A percentile compares a stretch with the other conserved stretches of the same genome.
Conservation (phyloP, 2,329 filamentous ascomycete genomes). For the Sordariomycetes sp. region DNA sequence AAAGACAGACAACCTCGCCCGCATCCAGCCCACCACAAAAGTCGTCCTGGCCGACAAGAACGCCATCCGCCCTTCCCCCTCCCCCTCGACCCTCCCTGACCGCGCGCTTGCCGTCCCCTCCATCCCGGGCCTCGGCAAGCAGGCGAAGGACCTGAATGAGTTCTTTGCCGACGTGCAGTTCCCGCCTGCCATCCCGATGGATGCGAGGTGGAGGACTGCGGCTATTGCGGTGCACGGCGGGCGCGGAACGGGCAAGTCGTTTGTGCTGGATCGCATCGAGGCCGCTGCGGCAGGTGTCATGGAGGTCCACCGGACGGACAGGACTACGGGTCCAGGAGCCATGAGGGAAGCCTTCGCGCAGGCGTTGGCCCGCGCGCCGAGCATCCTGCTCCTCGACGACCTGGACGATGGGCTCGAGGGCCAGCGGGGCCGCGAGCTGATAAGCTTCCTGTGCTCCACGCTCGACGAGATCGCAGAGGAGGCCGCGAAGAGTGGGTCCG, state of each 20-base stretch:
- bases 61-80: neutral
- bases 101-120: constrained; percentile 31
- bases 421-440: constrained; percentile 32
- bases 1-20: constrained; percentile 26
- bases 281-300: constrained; percentile 52
- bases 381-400: constrained; percentile 67
- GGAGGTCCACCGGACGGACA: constrained; percentile 45
- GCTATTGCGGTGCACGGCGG: constrained; percentile 69
- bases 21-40: constrained; percentile 23
- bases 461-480: constrained; percentile 38
- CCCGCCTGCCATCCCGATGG: neutral
- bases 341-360: constrained; percentile 58
- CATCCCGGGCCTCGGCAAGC: constrained; percentile 55
- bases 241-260: constrained; percentile 72
- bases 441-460: constrained; percentile 36
- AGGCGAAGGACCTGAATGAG: constrained; percentile 52
- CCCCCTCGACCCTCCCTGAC: constrained; percentile 7
- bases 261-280: constrained; percentile 56
- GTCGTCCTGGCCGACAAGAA: constrained; percentile 8
- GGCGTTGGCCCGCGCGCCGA: constrained; percentile 56
- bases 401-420: constrained; percentile 56
- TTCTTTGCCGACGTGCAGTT: constrained; percentile 29
- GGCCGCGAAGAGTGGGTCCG: constrained; percentile 22
- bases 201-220: constrained; percentile 20
- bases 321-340: constrained; percentile 39